Evolutionary conservation across 2,329 filamentous ascomycete genomes (phyloP), one percentile per base, ranked within the genome.

Genomic region (Elsinoe necatrix): DNA sequence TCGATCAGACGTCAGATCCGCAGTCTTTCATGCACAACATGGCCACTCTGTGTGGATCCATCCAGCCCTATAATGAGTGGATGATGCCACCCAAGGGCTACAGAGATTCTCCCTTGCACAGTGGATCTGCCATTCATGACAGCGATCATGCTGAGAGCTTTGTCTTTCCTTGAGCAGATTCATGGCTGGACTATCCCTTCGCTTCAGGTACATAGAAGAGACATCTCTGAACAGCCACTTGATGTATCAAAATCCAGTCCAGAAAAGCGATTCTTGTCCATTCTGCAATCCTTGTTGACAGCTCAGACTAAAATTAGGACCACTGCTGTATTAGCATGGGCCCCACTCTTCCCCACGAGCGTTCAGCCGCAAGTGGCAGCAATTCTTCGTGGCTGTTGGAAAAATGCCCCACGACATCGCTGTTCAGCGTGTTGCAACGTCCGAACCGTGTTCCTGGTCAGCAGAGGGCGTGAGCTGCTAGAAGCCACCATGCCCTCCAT

Each of bases 71-170:
- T 16, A 5, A 25, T 21, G 27, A 50, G 27, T 31, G n/a, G 7
- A 50, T 34, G 27, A 50, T 50, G 45, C 45, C 45, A 50, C 45
- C 34, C 25, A 37, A 25, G 25, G 45, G 45, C 45, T 50, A 50
- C 45, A 16, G 45, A 50, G 11, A 31, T 16, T 18, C 25, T 16
- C 34, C 25, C 14, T 4, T 34, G 21, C 23, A 25, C n/a, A 9
- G 23, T 6, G 20, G 41, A 45, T 25, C 20, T 45, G 41, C 41
- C 11, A 23, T 45, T 37, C 34, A n/a, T 3, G 5, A 7, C 9
- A 4, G 34, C 4, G 20, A 20, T 45, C 20, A 20, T 45, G 20
- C 41, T 45, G 34, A 4, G 34, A n/a, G 34, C 34, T 37, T 37
- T 14, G 34, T 37, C 5, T 37, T 7, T 37, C 34, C 34, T 37